Base-by-base conservation (phyloP, 2,329 filamentous ascomycete genomes). In the Corinectria fuckeliana region DNA sequence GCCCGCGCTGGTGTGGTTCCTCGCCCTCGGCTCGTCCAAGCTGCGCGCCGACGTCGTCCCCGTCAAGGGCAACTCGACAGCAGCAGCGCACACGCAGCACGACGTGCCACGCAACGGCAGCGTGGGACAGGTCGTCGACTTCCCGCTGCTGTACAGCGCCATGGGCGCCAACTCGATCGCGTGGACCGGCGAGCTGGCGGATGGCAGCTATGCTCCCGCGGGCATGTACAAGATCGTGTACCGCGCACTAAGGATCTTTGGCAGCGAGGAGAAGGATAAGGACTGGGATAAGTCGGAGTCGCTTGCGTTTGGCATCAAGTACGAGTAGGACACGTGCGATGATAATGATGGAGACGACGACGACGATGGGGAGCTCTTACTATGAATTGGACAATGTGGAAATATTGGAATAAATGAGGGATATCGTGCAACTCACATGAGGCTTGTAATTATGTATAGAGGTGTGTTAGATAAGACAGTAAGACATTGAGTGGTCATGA, bases 171-270 rank as follows among this genome's bases (percentile, higher is more conserved):
- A 68, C 56, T 53, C 64, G 5, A 34, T 71, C 5, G 50, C 57
- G 0, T 87, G 81, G 76, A 78, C 81, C 49, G 84, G 84, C 11
- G 72, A 74, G 51, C 71, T 86, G 5, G 73, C 74, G 0, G 77
- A 80, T 9, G 82, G 82, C 13, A 74, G 66, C 1, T 84, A 81
- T 59, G 83, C 77, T 2, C 78, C 82, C 0, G 74, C 76, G 0
- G 84, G 84, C 10, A 66, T 69, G 25, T 86, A 87, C 71, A 81
- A 79, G 70, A 74, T 86, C 49, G 74, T 75, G 1, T 74, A 85
- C 26, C 77, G 77, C 56, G 80, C 82, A 2, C 70, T 86, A 62
- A 78, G 77, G 58, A 78, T 86, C 58, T 84, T 82, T 66, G 84
- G 84, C 5, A 76, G 86, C 56, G 70, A 72, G 30, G 69, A 73